These are phyloP conservation scores for Salix purpurea DNA, from an alignment of 345 rosid species.

Conservation along the genomic window DNA sequence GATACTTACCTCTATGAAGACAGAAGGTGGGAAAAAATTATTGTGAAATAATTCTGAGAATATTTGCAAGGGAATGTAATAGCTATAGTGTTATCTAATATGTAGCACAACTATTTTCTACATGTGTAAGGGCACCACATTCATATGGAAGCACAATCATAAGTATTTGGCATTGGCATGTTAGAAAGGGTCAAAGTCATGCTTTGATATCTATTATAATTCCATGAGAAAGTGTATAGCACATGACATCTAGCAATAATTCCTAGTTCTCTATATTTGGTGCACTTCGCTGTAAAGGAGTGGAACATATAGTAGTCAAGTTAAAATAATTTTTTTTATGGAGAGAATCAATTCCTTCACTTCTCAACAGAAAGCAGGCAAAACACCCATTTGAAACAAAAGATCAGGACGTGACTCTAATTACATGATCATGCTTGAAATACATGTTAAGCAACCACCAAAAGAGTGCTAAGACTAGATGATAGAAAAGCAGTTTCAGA, in stretches of 20 bases:
- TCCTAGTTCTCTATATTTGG: not conserved
- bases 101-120: not conserved
- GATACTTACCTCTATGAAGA: not conserved
- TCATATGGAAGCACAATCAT: not conserved
- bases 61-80: not conserved
- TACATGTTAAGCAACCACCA: not conserved
- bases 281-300: not conserved
- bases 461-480: not conserved
- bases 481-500: not conserved
- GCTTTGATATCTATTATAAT: not conserved
- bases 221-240: not conserved
- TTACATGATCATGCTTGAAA: not conserved
- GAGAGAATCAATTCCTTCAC: not conserved
- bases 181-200: not conserved
- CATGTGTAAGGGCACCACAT: not conserved
- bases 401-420: not conserved
- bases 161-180: not conserved
- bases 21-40: not conserved
- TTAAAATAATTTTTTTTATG: not conserved
- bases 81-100: not conserved
- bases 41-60: not conserved
- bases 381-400: not conserved
- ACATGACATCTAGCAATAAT: not conserved
- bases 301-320: not conserved
- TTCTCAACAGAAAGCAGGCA: not conserved